Evolutionary conservation across 2,329 filamentous ascomycete species (phyloP).

Genomic region (Sporothrix globosa): DNA sequence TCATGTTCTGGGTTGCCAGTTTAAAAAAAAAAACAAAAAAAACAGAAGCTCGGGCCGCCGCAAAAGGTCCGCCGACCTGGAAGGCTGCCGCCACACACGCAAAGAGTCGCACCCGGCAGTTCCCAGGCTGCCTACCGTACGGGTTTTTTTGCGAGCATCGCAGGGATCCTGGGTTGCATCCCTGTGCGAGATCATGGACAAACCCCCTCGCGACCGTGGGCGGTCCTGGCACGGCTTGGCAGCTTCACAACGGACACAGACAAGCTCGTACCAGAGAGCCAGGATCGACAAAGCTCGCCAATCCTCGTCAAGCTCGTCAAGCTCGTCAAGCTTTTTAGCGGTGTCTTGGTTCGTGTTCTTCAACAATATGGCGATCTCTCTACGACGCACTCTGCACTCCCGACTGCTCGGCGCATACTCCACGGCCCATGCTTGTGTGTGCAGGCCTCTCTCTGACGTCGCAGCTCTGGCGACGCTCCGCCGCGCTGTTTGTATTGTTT

Average conservation of each 20-base stretch:
- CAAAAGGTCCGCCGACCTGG: background rate
- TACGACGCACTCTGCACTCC: background rate
- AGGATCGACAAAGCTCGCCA: too few species aligned
- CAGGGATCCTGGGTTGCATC: background rate
- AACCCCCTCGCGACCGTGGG: background rate
- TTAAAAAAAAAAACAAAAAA: too few species aligned
- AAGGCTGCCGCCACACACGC: background rate
- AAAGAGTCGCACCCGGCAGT: slow-evolving; percentile 1
- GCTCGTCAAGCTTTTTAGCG: slow-evolving; percentile 6
- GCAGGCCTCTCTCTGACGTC: slow-evolving; percentile 9
- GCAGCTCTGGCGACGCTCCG: slow-evolving; percentile 16
- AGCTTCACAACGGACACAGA: background rate
- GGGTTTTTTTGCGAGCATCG: too few species aligned
- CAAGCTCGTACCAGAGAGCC: too few species aligned
- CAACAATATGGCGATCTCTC: background rate
- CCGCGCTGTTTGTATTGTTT: background rate
- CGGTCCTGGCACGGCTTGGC: slow-evolving; percentile 21
- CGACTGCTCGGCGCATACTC: too few species aligned
- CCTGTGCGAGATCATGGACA: background rate
- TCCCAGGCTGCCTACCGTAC: background rate
- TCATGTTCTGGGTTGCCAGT: background rate
- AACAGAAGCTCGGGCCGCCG: slow-evolving; percentile 16
- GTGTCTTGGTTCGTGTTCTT: background rate
- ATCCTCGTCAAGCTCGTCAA: background rate
- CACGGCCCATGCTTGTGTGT: background rate